Base-by-base conservation (phyloP, 768 basidiomycete genomes). In the Crucibulum laeve region DNA sequence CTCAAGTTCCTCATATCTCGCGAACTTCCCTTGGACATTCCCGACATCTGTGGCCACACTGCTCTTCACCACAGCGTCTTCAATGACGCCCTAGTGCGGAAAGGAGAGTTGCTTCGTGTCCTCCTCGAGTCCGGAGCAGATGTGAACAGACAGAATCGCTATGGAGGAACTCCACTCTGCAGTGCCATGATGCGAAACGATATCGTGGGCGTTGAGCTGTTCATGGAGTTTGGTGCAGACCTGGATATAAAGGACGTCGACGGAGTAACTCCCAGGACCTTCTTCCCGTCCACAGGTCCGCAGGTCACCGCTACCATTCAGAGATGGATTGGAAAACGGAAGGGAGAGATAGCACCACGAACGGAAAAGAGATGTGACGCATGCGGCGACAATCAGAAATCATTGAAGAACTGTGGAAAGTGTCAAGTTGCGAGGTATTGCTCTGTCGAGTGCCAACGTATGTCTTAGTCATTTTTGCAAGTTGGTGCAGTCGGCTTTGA, bases 391-490 rank as follows among this genome's bases (percentile, higher is more conserved):
- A 39, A 28, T 8, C 46, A 55, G 13, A 58, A 49, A 13, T 47
- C 59, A 14, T 44, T 79, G 44, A 74, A 63, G 52, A 60, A 58
- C 39, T 79, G 80, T 41, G 48, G 57, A 3, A 59, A 61, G 22
- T 82, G 80, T 38, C 65, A 64, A 13, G 53, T 73, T 0, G 65
- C 62, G 4, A 58, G 71, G 18, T 82, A 82, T 47, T 82, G 80
- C 43, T 78, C 77, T 4, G 49, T 58, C 1, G 70, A 69, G 24
- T 80, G 81, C 47, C 81, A 81, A 57, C 60, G 80, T 77, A 51
- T 3, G 75, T 60, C 15, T 0, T 40, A n/a, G 14, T 37, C 24
- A 22, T 21, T 30, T 13, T 7, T 23, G 19, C 28, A 22, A 4
- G 5, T 45, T 25, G 13, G 4, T 38, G 36, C 38, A 35, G 22